Conservation (phyloP, 2,329 filamentous ascomycete species). For the Canariomyces notabilis region DNA sequence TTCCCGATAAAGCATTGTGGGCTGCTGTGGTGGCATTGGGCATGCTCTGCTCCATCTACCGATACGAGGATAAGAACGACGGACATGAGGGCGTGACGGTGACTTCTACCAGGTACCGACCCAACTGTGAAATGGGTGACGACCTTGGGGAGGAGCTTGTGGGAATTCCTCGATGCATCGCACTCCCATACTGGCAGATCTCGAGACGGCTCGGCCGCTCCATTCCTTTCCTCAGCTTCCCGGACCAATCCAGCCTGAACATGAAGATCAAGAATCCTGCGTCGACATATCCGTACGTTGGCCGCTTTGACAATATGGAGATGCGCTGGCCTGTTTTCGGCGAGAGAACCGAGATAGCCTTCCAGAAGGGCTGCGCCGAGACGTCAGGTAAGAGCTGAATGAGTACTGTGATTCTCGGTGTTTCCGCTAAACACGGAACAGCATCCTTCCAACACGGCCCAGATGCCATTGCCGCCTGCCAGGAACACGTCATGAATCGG, state of each 20-base stretch:
- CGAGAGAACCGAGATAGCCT: conserved; percentile 46
- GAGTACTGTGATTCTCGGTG: background rate
- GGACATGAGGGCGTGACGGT: conserved; percentile 45
- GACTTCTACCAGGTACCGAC: conserved; percentile 30
- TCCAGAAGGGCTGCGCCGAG: conserved; percentile 46
- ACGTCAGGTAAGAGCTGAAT: conserved; percentile 34
- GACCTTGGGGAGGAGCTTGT: conserved; percentile 46
- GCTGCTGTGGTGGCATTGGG: conserved; percentile 47
- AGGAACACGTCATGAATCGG: conserved; percentile 50
- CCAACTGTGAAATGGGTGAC: conserved; percentile 43
- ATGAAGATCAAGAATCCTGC: conserved; percentile 44
- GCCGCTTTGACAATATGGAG: conserved; percentile 49
- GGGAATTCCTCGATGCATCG: conserved; percentile 45
- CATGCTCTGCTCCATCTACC: conserved; percentile 49
- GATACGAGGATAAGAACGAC: conserved; percentile 49
- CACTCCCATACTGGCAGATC: conserved; percentile 46
- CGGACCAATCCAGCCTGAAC: conserved; percentile 51
- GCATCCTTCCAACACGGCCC: conserved; percentile 48
- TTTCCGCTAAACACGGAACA: conserved; percentile 8
- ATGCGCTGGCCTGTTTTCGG: conserved; percentile 51
- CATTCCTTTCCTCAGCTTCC: conserved; percentile 48
- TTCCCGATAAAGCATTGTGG: conserved; percentile 49
- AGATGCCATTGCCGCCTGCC: conserved; percentile 47
- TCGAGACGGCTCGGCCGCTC: conserved; percentile 48
- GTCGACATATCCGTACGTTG: conserved; percentile 46